These are phyloP conservation scores for Fraxinus platypoda DNA, from an alignment of 305 asterid genomes.

Conservation along the genomic window DNA sequence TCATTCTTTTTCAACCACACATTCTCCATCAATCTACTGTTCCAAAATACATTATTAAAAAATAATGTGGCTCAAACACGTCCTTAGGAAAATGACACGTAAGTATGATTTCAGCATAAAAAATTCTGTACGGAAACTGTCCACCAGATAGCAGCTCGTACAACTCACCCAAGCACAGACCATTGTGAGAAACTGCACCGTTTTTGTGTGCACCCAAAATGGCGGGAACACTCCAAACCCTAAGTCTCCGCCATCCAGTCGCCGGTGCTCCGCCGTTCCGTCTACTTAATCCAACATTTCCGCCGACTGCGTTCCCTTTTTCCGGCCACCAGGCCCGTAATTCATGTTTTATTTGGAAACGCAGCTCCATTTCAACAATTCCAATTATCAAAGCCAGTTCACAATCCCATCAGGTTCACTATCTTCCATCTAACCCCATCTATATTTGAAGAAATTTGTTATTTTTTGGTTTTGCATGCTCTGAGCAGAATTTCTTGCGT, in stretches of 20 bases:
- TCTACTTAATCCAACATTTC: slow-evolving; percentile 14
- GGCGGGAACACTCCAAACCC: slow-evolving; percentile 50
- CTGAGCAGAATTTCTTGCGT: slow-evolving; percentile 16
- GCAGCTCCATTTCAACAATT: slow-evolving; percentile 33
- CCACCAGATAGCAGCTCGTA: background rate
- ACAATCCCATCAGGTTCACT: slow-evolving; percentile 43
- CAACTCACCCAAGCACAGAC: background rate
- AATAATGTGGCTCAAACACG: no score
- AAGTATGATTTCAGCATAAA: no score
- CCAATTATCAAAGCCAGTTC: slow-evolving; percentile 43
- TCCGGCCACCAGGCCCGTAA: slow-evolving; percentile 13
- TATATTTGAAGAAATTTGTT: background rate
- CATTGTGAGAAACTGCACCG: background rate
- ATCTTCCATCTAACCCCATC: background rate
- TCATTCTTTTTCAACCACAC: no score
- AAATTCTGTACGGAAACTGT: background rate
- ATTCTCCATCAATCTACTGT: no score
- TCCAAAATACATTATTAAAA: no score
- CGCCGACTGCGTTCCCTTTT: slow-evolving; percentile 1
- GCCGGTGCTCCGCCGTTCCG: slow-evolving; percentile 27
- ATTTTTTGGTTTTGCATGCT: slow-evolving; percentile 14
- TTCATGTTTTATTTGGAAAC: slow-evolving; percentile 22
- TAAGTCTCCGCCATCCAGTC: slow-evolving; percentile 27
- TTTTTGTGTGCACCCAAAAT: slow-evolving; percentile 21
- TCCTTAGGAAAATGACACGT: background rate